Evolutionary conservation across 495 filamentous ascomycete species (phyloP), one percentile per base, ranked within the genome.

Genomic region (Bacidia gigantensis): DNA sequence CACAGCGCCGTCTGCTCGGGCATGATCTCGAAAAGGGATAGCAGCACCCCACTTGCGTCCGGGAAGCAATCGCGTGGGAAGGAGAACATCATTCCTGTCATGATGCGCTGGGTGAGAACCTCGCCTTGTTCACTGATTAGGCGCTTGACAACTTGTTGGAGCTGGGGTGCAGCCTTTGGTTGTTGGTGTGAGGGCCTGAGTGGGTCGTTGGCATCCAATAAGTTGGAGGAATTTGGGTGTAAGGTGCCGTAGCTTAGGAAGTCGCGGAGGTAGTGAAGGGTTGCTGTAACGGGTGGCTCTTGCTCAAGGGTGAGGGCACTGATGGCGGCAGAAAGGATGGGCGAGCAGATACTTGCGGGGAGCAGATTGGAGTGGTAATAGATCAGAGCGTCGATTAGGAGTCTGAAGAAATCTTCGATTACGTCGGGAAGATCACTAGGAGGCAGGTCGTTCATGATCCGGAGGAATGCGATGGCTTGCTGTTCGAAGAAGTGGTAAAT

Each of bases 71-170:
- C 93, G 42, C 81, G 77, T 0, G 92, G 92, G 72, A 97, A 99
- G 0, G 81, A 87, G 63, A 95, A 96, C 89, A 99, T 96, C 89
- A 99, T 90, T 56, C 92, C 92, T 3, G 88, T 89, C 62, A 97
- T 69, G 38, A 93, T 78, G 40, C 87, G 85, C 64, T 94, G 88
- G 20, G 86, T 76, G 29, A 99, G 72, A 22, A 77, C 64, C 64
- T 89, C 83, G 46, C 93, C 92, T 46, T 89, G 80, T 0, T 73
- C 69, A 1, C 74, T 47, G 45, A 94, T 63, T 32, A 96, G 76
- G 42, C 76, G 67, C 64, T 82, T 84, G 48, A 99, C 84, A 18
- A 81, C 76, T 25, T 72, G 67, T 54, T 75, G 81, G n/a, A 88
- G 72, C 51, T 83, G 79, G 0, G 72, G 68, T 1, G 78, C 76